Percentiles rank a stretch among this genome's conserved stretches.
Evolutionary conservation across 495 filamentous ascomycete genomes (phyloP).

Genomic region (Jackrogersella multiformis): DNA sequence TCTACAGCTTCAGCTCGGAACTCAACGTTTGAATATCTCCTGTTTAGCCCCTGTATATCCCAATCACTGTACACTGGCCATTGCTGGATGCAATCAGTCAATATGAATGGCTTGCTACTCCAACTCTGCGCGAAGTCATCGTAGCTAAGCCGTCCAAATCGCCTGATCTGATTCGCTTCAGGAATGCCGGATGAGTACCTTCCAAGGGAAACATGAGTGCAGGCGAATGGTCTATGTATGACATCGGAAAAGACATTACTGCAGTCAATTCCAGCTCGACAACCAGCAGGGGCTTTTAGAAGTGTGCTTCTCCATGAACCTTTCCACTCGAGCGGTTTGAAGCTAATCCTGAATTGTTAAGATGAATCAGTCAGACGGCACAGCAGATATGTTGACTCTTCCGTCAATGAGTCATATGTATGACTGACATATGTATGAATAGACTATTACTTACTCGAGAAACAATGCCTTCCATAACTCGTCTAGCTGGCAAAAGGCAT

Average conservation of each 20-base stretch:
- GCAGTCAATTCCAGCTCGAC: slow-evolving; percentile 67
- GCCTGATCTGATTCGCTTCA: slow-evolving; percentile 72
- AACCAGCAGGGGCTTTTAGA: slow-evolving; percentile 66
- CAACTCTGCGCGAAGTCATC: slow-evolving; percentile 79
- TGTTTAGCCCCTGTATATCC: slow-evolving; percentile 71
- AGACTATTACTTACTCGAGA: slow-evolving; percentile 73
- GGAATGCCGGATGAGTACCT: slow-evolving; percentile 79
- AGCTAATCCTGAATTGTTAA: slow-evolving; percentile 33
- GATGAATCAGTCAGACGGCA: slow-evolving; percentile 31
- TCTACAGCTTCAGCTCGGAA: slow-evolving; percentile 96
- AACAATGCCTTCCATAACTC: slow-evolving; percentile 92
- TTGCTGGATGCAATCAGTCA: slow-evolving; percentile 80
- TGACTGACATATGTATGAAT: slow-evolving; percentile 22
- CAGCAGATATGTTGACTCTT: slow-evolving; percentile 34
- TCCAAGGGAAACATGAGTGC: slow-evolving; percentile 74
- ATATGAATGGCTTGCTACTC: slow-evolving; percentile 86
- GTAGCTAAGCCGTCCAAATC: slow-evolving; percentile 71
- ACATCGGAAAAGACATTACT: slow-evolving; percentile 88
- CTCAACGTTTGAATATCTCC: slow-evolving; percentile 67
- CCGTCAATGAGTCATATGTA: not conserved
- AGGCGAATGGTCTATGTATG: slow-evolving; percentile 90
- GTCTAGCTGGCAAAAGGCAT: slow-evolving; percentile 84
- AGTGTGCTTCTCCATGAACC: slow-evolving; percentile 89
- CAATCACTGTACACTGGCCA: slow-evolving; percentile 86
- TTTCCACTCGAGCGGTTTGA: slow-evolving; percentile 70